Evolutionary conservation across 2,329 filamentous ascomycete genomes (phyloP).

Genomic region (Alternaria sp.): DNA sequence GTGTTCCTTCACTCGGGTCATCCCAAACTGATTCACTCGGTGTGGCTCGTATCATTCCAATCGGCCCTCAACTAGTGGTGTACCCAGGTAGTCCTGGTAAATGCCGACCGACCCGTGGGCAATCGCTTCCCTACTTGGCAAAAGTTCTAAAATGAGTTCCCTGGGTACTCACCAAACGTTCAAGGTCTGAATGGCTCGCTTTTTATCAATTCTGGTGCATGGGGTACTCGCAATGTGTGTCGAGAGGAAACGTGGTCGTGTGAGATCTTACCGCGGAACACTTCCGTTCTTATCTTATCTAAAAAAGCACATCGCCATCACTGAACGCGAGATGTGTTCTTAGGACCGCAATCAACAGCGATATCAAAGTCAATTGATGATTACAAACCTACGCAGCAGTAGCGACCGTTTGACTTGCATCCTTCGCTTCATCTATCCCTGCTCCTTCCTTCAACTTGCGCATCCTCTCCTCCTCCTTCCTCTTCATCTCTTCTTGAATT

Average conservation of each 20-base stretch:
- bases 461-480: slow-evolving; percentile 55
- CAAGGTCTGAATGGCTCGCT: not conserved
- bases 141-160: not conserved
- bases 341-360: not conserved
- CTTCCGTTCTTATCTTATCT: not conserved
- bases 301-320: not conserved
- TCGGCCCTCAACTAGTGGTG: not conserved
- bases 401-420: not conserved
- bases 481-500: slow-evolving; percentile 59
- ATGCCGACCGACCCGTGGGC: not conserved
- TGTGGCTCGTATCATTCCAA: not conserved
- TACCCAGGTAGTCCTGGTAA: not conserved
- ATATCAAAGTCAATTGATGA: not conserved
- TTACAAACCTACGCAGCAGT: not conserved
- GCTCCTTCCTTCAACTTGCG: slow-evolving; percentile 34
- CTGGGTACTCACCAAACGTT: not conserved
- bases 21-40: not conserved
- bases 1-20: slow-evolving; percentile 23
- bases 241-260: not conserved
- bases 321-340: not conserved
- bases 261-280: not conserved
- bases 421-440: slow-evolving; percentile 12
- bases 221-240: not conserved
- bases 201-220: not conserved
- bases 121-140: not conserved